Conservation (phyloP, 768 basidiomycete species). For the Trametes maxima region DNA sequence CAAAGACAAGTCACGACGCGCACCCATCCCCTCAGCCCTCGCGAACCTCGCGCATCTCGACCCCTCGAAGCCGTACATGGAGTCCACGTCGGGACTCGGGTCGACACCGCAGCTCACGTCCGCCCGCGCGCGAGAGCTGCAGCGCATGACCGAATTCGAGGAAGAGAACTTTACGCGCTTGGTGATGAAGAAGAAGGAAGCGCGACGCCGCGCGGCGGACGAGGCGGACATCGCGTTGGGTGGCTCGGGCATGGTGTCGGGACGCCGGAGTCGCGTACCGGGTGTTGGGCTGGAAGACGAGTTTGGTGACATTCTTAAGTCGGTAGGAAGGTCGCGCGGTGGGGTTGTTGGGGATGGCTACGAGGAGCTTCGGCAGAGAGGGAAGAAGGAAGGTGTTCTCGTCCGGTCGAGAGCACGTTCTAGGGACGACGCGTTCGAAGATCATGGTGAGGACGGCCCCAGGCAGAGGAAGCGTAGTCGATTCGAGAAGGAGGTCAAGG, state of each 20-base stretch:
- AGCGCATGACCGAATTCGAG: slow-evolving; percentile 85
- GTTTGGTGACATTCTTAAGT: slow-evolving; percentile 76
- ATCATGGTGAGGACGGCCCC: slow-evolving; percentile 34
- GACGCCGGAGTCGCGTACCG: slow-evolving; percentile 55
- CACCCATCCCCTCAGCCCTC: slow-evolving; percentile 66
- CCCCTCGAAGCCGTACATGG: slow-evolving; percentile 64
- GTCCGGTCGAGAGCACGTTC: slow-evolving; percentile 53
- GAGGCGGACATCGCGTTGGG: slow-evolving; percentile 90
- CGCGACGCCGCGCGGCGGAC: slow-evolving; percentile 67
- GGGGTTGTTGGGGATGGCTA: slow-evolving; percentile 69
- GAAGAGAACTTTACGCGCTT: slow-evolving; percentile 93
- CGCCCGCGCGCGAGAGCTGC: slow-evolving; percentile 76
- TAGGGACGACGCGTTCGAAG: slow-evolving; percentile 34
- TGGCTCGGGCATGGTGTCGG: slow-evolving; percentile 50
- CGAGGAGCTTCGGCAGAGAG: slow-evolving; percentile 71
- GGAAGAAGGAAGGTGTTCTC: slow-evolving; percentile 63
- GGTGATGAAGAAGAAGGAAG: slow-evolving; percentile 88
- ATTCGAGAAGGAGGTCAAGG: slow-evolving; percentile 47
- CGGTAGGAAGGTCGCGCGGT: slow-evolving; percentile 49
- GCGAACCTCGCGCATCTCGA: slow-evolving; percentile 51
- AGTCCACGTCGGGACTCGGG: slow-evolving; percentile 75
- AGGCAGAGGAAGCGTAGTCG: slow-evolving; percentile 42
- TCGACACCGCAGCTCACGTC: slow-evolving; percentile 59
- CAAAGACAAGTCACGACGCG: slow-evolving; percentile 48
- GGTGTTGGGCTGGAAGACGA: slow-evolving; percentile 82